Evolutionary conservation across 2,329 filamentous ascomycete species (phyloP).

Genomic region (Hymenoscyphus occultus): DNA sequence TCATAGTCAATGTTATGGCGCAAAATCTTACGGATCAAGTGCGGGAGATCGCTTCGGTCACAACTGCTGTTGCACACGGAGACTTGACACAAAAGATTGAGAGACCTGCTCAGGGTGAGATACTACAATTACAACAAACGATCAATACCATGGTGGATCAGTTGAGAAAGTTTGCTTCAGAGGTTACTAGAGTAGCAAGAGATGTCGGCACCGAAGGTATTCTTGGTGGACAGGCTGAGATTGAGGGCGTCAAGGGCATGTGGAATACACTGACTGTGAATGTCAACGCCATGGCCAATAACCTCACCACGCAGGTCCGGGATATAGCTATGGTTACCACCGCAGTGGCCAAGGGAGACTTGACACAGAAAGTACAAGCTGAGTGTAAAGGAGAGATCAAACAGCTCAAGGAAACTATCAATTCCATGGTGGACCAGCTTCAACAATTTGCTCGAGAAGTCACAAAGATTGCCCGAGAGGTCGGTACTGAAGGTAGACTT

Average conservation of each 20-base stretch:
- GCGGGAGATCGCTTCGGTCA: constrained; percentile 80
- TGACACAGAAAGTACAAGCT: constrained; percentile 95
- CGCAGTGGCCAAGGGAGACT: constrained; percentile 75
- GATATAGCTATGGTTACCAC: constrained; percentile 86
- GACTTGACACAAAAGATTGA: constrained; percentile 84
- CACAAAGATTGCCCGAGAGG: constrained; percentile 91
- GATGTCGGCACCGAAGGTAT: constrained; percentile 84
- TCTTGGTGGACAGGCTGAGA: constrained; percentile 77
- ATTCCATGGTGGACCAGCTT: constrained; percentile 97
- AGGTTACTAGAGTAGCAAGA: constrained; percentile 78
- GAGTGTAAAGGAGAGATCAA: constrained; percentile 89
- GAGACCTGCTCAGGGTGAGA: constrained; percentile 76
- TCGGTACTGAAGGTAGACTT: constrained; percentile 91
- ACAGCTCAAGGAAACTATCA: constrained; percentile 96
- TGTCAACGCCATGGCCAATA: constrained; percentile 85
- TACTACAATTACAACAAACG: constrained; percentile 77
- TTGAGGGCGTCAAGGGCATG: constrained; percentile 81
- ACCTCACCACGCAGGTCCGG: constrained; percentile 82
- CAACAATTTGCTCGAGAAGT: constrained; percentile 97
- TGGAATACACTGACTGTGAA: constrained; percentile 86
- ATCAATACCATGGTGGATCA: constrained; percentile 91
- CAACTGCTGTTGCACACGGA: constrained; percentile 77
- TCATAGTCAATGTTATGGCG: constrained; percentile 74
- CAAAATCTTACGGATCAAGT: constrained; percentile 81
- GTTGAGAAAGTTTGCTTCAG: constrained; percentile 76